phyloP scores from a whole-genome alignment of 1,139 yeast species.

The Yamadazyma kanchanaburiensis region DNA sequence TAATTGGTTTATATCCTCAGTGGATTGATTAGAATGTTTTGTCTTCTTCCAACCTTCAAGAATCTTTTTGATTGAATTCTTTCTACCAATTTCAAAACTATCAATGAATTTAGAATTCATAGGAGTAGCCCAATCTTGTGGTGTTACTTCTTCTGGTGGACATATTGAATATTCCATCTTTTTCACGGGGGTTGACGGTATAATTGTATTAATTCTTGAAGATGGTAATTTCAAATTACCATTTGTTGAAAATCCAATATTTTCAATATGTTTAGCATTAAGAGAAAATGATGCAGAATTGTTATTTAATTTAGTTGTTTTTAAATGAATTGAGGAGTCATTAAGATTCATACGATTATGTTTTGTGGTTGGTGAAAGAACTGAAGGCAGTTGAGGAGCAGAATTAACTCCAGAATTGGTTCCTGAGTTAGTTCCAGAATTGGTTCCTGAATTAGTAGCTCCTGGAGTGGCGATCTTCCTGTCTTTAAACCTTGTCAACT shows the following conservation, averaged over 20 bases:
- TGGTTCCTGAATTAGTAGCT: slow-evolving; percentile 3
- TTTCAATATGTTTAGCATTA: slow-evolving; percentile 24
- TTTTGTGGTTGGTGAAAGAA: slow-evolving; percentile 5
- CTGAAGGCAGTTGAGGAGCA: no score
- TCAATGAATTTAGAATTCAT: slow-evolving; percentile 5
- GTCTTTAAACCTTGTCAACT: slow-evolving; percentile 27
- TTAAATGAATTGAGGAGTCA: slow-evolving; percentile 41
- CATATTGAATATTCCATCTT: slow-evolving; percentile 46
- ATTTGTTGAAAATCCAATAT: slow-evolving; percentile 46
- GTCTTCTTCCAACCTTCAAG: slow-evolving; percentile 42
- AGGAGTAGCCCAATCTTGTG: slow-evolving; percentile 7
- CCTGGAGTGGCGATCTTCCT: slow-evolving; percentile 8
- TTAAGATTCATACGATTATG: slow-evolving; percentile 37
- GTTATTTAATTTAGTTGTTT: slow-evolving; percentile 19
- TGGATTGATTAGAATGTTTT: slow-evolving; percentile 10
- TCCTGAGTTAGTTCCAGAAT: slow-evolving; percentile 8
- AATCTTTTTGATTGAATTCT: slow-evolving; percentile 35
- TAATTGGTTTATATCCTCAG: slow-evolving; percentile 11
- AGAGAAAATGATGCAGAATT: slow-evolving; percentile 3
- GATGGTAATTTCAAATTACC: slow-evolving; percentile 49
- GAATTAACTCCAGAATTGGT: slow-evolving; percentile 11
- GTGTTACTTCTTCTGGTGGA: slow-evolving; percentile 4
- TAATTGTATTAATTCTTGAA: slow-evolving; percentile 40
- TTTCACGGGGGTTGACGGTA: slow-evolving; percentile 70
- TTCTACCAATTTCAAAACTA: slow-evolving; percentile 22